These are phyloP conservation scores for Nemania sp. DNA, from an alignment of 2,329 filamentous ascomycete genomes.

Conservation along the genomic window DNA sequence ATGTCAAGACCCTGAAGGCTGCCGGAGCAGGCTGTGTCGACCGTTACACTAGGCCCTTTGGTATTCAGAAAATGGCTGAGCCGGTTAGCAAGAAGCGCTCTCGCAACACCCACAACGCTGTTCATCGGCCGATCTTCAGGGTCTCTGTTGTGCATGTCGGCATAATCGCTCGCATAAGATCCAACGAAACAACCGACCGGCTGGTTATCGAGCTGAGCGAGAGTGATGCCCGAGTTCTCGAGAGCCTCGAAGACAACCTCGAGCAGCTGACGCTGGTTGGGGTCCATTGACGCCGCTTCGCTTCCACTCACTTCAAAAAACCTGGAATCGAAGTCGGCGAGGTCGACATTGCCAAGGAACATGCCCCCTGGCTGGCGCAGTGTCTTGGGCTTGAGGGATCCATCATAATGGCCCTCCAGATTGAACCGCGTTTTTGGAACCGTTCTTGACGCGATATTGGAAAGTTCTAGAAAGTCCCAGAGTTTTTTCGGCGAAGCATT, in stretches of 20 bases:
- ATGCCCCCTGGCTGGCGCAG: slow-evolving; percentile 44
- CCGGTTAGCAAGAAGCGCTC: slow-evolving; percentile 39
- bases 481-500: slow-evolving; percentile 12
- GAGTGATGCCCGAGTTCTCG: slow-evolving; percentile 35
- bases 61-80: slow-evolving; percentile 43
- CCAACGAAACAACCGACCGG: slow-evolving; percentile 34
- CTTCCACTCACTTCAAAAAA: slow-evolving; percentile 36
- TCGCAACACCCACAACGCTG: not conserved
- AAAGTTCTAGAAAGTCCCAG: slow-evolving; percentile 19
- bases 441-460: slow-evolving; percentile 29
- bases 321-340: slow-evolving; percentile 41
- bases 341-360: slow-evolving; percentile 46
- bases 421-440: slow-evolving; percentile 46
- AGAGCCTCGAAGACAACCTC: slow-evolving; percentile 39
- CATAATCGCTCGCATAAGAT: slow-evolving; percentile 25
- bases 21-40: slow-evolving; percentile 19
- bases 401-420: slow-evolving; percentile 44
- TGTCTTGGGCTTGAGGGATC: slow-evolving; percentile 42
- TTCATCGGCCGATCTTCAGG: slow-evolving; percentile 27
- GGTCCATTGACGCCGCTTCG: slow-evolving; percentile 34
- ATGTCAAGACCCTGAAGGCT: slow-evolving; percentile 12
- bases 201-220: slow-evolving; percentile 24
- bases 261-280: slow-evolving; percentile 37
- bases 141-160: slow-evolving; percentile 30
- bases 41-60: slow-evolving; percentile 33